Conservation (phyloP, 257 asterid species). For the Solanum chaucha region DNA sequence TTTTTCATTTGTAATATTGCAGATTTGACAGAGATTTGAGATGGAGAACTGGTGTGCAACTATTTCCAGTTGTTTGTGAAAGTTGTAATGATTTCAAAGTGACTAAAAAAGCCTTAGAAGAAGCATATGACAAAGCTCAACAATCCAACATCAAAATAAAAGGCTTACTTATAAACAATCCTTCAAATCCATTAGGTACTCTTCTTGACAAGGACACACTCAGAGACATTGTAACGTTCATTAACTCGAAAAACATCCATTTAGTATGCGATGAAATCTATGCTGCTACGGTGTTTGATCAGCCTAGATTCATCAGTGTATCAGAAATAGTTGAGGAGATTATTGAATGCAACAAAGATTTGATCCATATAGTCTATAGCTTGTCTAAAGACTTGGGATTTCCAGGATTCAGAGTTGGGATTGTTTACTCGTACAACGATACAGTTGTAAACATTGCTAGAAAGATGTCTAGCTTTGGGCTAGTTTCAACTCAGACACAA, state of each 20-base stretch:
- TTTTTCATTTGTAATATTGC: slow-evolving; percentile 1
- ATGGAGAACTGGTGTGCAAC: slow-evolving; percentile 68
- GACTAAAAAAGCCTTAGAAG: slow-evolving; percentile 44
- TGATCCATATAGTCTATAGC: slow-evolving; percentile 72
- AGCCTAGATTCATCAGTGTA: slow-evolving; percentile 58
- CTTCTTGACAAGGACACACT: slow-evolving; percentile 46
- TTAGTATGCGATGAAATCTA: slow-evolving; percentile 74
- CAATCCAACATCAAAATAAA: slow-evolving; percentile 47
- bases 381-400: slow-evolving; percentile 80
- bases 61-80: slow-evolving; percentile 57
- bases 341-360: slow-evolving; percentile 23
- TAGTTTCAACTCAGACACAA: slow-evolving; percentile 79
- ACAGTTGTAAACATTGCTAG: slow-evolving; percentile 41
- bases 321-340: slow-evolving; percentile 48
- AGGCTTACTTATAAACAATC: slow-evolving; percentile 67
- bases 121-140: slow-evolving; percentile 49
- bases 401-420: slow-evolving; percentile 78
- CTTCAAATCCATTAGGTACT: slow-evolving; percentile 84
- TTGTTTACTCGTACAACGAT: slow-evolving; percentile 68
- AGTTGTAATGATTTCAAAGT: slow-evolving; percentile 57
- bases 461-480: slow-evolving; percentile 81
- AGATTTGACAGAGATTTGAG: slow-evolving; percentile 76
- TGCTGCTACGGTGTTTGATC: slow-evolving; percentile 70
- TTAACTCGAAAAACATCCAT: slow-evolving; percentile 41
- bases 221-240: slow-evolving; percentile 32